Evolutionary conservation across 371 early-diverging fungal species (phyloP), one percentile per base, ranked within the genome.

Genomic region (Saksenaea vasiformis): DNA sequence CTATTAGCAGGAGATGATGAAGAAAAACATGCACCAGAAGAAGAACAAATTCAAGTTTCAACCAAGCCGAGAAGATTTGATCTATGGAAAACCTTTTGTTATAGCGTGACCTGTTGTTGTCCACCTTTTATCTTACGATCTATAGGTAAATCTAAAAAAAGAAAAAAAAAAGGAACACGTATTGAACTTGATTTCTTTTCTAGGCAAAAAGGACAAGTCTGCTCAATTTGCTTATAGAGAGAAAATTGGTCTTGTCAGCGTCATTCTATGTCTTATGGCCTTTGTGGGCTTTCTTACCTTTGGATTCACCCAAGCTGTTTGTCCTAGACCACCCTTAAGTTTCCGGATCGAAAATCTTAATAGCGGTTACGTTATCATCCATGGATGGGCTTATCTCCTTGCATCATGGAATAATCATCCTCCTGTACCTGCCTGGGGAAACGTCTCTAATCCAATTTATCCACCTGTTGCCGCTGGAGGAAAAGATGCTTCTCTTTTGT

Each of bases 181-280:
- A 19, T 13, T 2, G 11, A 26, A 4, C 38, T 24, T 13, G 13
- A 36, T 58, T 38, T 17, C 15, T 41, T 41, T 36, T 60, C 11
- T 67, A 84, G 85, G 87, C 36, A 85, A 80, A 69, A 69, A 71
- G 43, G 81, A 84, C 54, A 62, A 73, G 31, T 80, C 74, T 26
- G 77, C 87, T 11, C 92, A 87, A 72, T 91, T 87, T 63, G 97
- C 95, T 15, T 94, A 90, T 86, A 78, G 93, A 70, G 95, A 94
- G 72, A 94, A 94, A 64, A 90, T 93, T 19, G 91, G 89, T 0
- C 79, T 94, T 24, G 87, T 91, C 22, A 76, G 78, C 54, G 85
- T 93, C 43, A 92, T 93, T 44, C 56, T 91, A 10, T 39, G 81
- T 24, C 81, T 92, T 37, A 91, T 92, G 78, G 84, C 76, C 5